Conservation (phyloP, 495 filamentous ascomycete genomes). For the Aspergillus hancockii region DNA sequence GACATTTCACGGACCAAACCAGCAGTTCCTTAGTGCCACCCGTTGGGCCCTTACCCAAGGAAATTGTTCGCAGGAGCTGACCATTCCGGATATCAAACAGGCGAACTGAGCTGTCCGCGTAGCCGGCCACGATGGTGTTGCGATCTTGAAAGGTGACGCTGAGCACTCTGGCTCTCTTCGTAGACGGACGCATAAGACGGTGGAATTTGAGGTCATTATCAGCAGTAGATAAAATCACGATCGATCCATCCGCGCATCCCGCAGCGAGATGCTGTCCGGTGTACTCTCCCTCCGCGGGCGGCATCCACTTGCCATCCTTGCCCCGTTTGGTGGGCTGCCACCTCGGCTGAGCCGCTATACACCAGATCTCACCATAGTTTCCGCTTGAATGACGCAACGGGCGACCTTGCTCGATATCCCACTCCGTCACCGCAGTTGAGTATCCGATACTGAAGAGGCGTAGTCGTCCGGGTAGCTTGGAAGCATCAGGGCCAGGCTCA, state of each 20-base stretch:
- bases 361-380: constrained; percentile 96
- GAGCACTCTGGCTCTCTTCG: constrained; percentile 81
- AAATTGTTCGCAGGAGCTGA: constrained; percentile 73
- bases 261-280: constrained; percentile 75
- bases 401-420: constrained; percentile 78
- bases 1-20: constrained; percentile 88
- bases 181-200: constrained; percentile 67
- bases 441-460: constrained; percentile 96
- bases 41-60: constrained; percentile 71
- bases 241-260: constrained; percentile 88
- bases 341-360: constrained; percentile 82
- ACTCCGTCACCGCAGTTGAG: constrained; percentile 88
- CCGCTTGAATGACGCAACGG: constrained; percentile 82
- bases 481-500: constrained; percentile 60
- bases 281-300: constrained; percentile 45
- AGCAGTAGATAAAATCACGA: constrained; percentile 82
- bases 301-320: constrained; percentile 34
- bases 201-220: constrained; percentile 76
- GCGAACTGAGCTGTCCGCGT: constrained; percentile 87
- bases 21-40: constrained; percentile 81
- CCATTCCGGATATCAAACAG: constrained; percentile 85
- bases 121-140: constrained; percentile 81
- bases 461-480: constrained; percentile 68
- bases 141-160: constrained; percentile 87
- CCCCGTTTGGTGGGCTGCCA: constrained; percentile 41